Percentiles rank a stretch among this genome's conserved stretches.
These are phyloP conservation scores for Verticillium albo-atrum DNA, from an alignment of 2,329 filamentous ascomycete species.

Conservation along the genomic window DNA sequence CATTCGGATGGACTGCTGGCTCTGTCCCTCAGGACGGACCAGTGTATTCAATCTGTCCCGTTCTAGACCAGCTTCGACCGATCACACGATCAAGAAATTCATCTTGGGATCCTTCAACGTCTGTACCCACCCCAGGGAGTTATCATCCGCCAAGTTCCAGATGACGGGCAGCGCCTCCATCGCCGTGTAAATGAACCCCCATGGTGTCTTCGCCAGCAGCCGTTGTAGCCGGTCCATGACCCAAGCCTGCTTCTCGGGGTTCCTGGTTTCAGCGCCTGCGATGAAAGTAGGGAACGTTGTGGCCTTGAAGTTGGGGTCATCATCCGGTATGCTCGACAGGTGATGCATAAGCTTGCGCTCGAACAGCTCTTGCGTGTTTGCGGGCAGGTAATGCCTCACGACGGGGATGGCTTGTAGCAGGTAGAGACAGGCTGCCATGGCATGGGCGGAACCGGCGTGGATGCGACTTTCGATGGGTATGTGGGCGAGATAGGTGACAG, in stretches of 20 bases:
- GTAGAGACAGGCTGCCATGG: slow-evolving; percentile 40
- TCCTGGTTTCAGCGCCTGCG: slow-evolving; percentile 45
- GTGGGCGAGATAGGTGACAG: slow-evolving; percentile 26
- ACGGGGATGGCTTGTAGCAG: slow-evolving; percentile 34
- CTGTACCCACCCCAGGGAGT: slow-evolving; percentile 34
- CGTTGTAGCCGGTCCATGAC: slow-evolving; percentile 39
- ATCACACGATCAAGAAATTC: slow-evolving; percentile 39
- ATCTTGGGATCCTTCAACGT: slow-evolving; percentile 34
- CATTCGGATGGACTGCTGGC: too few species aligned
- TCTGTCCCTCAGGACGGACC: too few species aligned
- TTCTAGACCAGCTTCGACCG: neutral
- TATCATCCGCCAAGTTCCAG: slow-evolving; percentile 31
- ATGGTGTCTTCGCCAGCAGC: slow-evolving; percentile 36
- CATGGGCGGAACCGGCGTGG: slow-evolving; percentile 36
- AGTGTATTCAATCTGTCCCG: too few species aligned
- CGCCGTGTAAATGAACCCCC: slow-evolving; percentile 44
- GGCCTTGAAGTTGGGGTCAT: slow-evolving; percentile 50
- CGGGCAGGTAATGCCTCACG: slow-evolving; percentile 19
- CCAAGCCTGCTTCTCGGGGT: slow-evolving; percentile 38
- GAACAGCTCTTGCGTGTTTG: slow-evolving; percentile 26
- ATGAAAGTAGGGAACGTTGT: slow-evolving; percentile 55
- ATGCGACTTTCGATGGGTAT: slow-evolving; percentile 30
- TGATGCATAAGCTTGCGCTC: slow-evolving; percentile 41
- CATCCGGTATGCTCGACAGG: slow-evolving; percentile 40
- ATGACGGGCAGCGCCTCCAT: slow-evolving; percentile 39